Evolutionary conservation across 164 flowering plant genomes (phyloP).

Genomic region (Protea cynaroides): DNA sequence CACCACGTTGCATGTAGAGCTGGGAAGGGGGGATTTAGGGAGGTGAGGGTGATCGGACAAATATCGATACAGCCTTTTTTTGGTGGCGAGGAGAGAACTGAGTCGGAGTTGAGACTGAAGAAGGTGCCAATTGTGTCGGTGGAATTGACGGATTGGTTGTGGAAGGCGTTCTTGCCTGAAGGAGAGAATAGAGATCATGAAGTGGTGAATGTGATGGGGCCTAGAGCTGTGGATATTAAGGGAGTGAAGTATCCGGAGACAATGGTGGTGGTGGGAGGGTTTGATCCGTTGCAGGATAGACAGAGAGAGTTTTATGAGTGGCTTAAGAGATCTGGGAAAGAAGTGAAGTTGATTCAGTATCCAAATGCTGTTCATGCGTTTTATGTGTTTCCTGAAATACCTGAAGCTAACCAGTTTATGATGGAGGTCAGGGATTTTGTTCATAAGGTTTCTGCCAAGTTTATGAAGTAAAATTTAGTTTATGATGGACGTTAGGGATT

Average conservation of each 20-base stretch:
- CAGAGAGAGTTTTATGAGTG: constrained; percentile 38
- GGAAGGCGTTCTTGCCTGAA: constrained; percentile 44
- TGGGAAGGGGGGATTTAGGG: no score
- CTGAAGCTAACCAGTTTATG: constrained; percentile 21
- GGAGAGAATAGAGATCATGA: constrained; percentile 41
- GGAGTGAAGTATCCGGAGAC: constrained; percentile 30
- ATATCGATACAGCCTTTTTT: no score
- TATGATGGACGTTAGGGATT: constrained; percentile 22
- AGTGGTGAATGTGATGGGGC: constrained; percentile 37
- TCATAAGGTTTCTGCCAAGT: neutral
- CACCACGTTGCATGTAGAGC: no score
- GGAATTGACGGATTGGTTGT: constrained; percentile 27
- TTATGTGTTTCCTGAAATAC: constrained; percentile 37
- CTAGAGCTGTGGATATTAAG: constrained; percentile 24
- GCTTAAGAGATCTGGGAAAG: constrained; percentile 32
- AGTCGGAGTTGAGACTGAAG: no score
- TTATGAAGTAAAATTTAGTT: constrained; percentile 9
- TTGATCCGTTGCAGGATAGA: constrained; percentile 51
- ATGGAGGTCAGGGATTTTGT: constrained; percentile 27
- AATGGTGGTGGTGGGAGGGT: constrained; percentile 38
- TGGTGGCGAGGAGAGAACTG: no score
- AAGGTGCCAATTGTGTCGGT: no score
- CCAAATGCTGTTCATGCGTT: constrained; percentile 39
- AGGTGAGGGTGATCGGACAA: no score
- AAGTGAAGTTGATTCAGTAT: constrained; percentile 30